Conservation (phyloP, 2,329 filamentous ascomycete genomes). For the Penicillium sp. region DNA sequence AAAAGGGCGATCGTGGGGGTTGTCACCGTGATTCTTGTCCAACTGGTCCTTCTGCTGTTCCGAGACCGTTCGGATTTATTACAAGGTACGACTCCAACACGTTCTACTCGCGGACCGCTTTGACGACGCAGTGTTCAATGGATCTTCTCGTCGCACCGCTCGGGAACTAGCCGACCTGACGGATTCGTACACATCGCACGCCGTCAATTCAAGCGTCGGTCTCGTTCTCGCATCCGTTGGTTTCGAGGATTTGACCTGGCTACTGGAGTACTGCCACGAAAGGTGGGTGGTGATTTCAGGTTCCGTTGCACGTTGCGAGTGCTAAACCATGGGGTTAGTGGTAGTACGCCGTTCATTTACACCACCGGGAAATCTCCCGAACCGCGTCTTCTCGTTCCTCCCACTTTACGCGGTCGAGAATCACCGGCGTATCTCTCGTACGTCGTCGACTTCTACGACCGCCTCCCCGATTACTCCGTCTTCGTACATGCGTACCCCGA, state of each 20-base stretch:
- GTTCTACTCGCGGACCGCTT: not conserved
- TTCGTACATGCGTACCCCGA: slow-evolving; percentile 52
- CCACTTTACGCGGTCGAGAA: slow-evolving; percentile 53
- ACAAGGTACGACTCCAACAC: not conserved
- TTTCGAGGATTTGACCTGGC: slow-evolving; percentile 11
- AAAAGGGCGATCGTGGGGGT: not conserved
- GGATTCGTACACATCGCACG: slow-evolving; percentile 1
- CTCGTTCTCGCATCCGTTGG: slow-evolving; percentile 8
- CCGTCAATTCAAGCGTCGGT: slow-evolving; percentile 4
- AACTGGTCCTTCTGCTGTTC: not conserved
- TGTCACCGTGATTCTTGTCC: not conserved
- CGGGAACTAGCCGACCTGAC: slow-evolving; percentile 1
- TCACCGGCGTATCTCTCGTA: slow-evolving; percentile 62
- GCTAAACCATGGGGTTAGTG: not conserved
- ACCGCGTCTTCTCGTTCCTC: slow-evolving; percentile 9
- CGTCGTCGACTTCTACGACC: slow-evolving; percentile 60
- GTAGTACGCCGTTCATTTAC: slow-evolving; percentile 21
- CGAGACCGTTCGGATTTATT: not conserved
- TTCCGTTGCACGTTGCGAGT: no score
- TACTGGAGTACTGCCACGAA: slow-evolving; percentile 10
- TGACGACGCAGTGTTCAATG: not conserved
- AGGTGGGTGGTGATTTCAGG: not conserved
- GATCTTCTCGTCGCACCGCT: not conserved
- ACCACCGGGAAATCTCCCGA: slow-evolving; percentile 18
- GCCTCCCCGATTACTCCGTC: slow-evolving; percentile 56